Conservation (phyloP, 2,329 filamentous ascomycete species). For the Aspergillus cejpii region DNA sequence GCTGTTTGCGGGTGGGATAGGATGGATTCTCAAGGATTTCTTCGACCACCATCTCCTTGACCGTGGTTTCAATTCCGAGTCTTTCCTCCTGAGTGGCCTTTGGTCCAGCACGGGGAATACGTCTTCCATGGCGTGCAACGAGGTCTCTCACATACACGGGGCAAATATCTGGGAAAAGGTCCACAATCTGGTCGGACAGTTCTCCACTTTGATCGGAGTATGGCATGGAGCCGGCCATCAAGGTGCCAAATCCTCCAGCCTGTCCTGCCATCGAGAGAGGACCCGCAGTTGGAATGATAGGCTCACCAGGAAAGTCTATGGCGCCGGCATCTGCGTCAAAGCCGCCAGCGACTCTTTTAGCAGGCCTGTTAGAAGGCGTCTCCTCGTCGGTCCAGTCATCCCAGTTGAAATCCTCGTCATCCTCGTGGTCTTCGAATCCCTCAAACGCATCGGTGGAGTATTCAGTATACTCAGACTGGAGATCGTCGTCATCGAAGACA, state of each 20-base stretch:
- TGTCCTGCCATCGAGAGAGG: background rate
- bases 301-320: background rate
- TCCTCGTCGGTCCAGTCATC: background rate
- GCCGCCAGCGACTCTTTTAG: background rate
- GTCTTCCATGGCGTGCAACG: slow-evolving; percentile 22
- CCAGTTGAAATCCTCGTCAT: background rate
- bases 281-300: background rate
- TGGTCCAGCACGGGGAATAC: background rate
- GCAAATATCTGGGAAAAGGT: slow-evolving; percentile 46
- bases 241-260: too few species aligned
- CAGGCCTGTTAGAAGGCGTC: background rate
- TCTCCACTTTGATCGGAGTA: background rate
- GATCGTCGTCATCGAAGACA: background rate
- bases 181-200: slow-evolving; percentile 25
- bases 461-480: too few species aligned
- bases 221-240: background rate
- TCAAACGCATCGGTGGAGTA: background rate
- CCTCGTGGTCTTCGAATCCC: background rate
- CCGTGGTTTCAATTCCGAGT: background rate
- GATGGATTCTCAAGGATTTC: slow-evolving; percentile 34
- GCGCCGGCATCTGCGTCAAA: background rate
- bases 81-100: background rate
- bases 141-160: slow-evolving; percentile 37
- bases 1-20: slow-evolving; percentile 42
- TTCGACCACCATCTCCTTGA: slow-evolving; percentile 35